Base-by-base conservation (phyloP, 2,329 filamentous ascomycete genomes). In the Monilinia polystroma region DNA sequence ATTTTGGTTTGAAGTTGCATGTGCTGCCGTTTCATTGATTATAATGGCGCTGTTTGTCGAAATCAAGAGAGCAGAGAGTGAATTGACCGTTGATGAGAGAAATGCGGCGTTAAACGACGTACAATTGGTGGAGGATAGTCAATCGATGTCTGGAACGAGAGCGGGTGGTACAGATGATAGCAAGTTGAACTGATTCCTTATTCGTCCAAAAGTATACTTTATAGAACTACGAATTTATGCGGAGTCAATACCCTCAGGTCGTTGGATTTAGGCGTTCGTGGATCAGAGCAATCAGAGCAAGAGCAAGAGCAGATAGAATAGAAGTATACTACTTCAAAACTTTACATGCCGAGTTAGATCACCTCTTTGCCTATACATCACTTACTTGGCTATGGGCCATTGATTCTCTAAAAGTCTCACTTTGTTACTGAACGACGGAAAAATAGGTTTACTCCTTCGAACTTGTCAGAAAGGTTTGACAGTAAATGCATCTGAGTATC, bases 1-100 rank as follows among this genome's bases (percentile, higher is more conserved):
- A 0, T 90, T 91, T 70, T 90, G 88, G 87, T 85, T 88, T 32
- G 84, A 86, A 63, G 80, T 87, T 29, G 87, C 81, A 1, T 80
- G 84, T 60, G 83, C 86, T 0, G 80, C 75, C 4, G 71, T 83
- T 0, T 81, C 84, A 0, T 69, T 90, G 64, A 23, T 70, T 2
- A 75, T 90, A 18, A 82, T 88, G 56, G 70, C 80, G 2, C 70
- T 77, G 0, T 86, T 85, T 71, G 83, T 86, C 5, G 78, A 81
- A 68, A 81, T 87, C 41, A 77, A 79, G 12, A 80, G 80, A 67
- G 85, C 85, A 2, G 80, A 82, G 75, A 85, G 84, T 71, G 84
- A 85, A 67, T 71, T 85, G 73, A 87, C 85, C 0, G 79, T 80
- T 4, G 85, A 87, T 71, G 85, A 87, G 75, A 81, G 79, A 74